Evolutionary conservation across 1,139 yeast genomes (phyloP).

Genomic region (Candida sp.): DNA sequence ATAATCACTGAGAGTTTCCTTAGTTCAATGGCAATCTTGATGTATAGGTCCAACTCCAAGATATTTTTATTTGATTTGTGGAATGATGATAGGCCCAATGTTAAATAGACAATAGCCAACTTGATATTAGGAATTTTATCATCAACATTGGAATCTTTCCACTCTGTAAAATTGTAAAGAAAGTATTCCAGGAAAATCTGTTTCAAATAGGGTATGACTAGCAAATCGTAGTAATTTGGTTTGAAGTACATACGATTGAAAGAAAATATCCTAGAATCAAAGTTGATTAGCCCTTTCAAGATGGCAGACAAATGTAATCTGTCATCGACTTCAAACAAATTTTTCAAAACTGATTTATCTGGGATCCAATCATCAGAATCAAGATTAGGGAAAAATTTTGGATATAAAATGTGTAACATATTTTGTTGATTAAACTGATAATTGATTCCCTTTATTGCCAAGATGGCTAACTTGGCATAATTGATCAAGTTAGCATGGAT

Average conservation of each 20-base stretch:
- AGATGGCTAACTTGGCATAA: constrained; percentile 37
- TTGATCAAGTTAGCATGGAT: constrained; percentile 35
- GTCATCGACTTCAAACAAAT: constrained; percentile 12
- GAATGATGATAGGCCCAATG: constrained; percentile 28
- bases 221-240: constrained; percentile 26
- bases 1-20: constrained; percentile 35
- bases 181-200: constrained; percentile 30
- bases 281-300: constrained; percentile 16
- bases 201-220: constrained; percentile 28
- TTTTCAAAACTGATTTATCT: constrained; percentile 14
- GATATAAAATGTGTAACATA: constrained; percentile 45
- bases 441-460: constrained; percentile 41
- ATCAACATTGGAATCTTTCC: constrained; percentile 11
- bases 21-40: constrained; percentile 28
- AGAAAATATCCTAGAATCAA: constrained; percentile 16
- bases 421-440: constrained; percentile 40
- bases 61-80: constrained; percentile 7
- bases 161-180: constrained; percentile 17
- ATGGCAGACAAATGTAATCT: constrained; percentile 14
- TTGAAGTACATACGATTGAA: constrained; percentile 19
- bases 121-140: constrained; percentile 16
- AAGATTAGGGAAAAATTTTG: constrained; percentile 43
- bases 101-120: constrained; percentile 20
- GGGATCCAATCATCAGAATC: constrained; percentile 45
- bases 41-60: neutral